Conservation (phyloP, 2,329 filamentous ascomycete species). For the Talaromyces sp. region DNA sequence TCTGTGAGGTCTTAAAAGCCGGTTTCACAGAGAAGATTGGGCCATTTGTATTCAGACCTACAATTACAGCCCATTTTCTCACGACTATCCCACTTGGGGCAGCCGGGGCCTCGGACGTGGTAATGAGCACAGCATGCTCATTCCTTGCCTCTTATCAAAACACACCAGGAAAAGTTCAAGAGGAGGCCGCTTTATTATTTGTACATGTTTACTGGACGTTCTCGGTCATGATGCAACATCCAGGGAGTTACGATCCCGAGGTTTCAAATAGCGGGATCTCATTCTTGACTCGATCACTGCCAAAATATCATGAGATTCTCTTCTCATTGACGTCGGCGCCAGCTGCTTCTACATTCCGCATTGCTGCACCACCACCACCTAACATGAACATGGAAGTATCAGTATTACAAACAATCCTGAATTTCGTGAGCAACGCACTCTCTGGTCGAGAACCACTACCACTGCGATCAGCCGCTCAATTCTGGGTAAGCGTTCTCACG, state of each 20-base stretch:
- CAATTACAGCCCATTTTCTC: constrained; percentile 39
- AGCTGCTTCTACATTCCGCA: constrained; percentile 9
- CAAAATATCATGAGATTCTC: constrained; percentile 37
- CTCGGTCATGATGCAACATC: constrained; percentile 32
- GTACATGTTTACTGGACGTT: constrained; percentile 37
- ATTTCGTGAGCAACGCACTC: constrained; percentile 39
- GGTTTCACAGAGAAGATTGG: constrained; percentile 43
- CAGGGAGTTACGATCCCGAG: constrained; percentile 36
- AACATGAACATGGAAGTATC: constrained; percentile 18
- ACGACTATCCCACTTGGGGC: constrained; percentile 36
- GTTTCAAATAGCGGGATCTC: constrained; percentile 43
- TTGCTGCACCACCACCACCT: constrained; percentile 12
- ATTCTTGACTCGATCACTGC: constrained; percentile 39
- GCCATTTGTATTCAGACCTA: constrained; percentile 40
- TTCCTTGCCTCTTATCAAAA: constrained; percentile 41
- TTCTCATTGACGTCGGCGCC: constrained; percentile 31
- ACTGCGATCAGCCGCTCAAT: constrained; percentile 42
- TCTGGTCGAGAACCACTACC: constrained; percentile 41
- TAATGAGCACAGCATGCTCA: constrained; percentile 44
- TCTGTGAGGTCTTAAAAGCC: constrained; percentile 43
- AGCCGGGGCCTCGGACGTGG: constrained; percentile 37
- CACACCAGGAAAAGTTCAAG: constrained; percentile 30
- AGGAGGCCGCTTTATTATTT: constrained; percentile 33
- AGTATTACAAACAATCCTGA: constrained; percentile 32
- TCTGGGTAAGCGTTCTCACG: constrained; percentile 39